These are phyloP conservation scores for Sporobolomyces phaffii DNA, from an alignment of 768 basidiomycete species.

Conservation along the genomic window DNA sequence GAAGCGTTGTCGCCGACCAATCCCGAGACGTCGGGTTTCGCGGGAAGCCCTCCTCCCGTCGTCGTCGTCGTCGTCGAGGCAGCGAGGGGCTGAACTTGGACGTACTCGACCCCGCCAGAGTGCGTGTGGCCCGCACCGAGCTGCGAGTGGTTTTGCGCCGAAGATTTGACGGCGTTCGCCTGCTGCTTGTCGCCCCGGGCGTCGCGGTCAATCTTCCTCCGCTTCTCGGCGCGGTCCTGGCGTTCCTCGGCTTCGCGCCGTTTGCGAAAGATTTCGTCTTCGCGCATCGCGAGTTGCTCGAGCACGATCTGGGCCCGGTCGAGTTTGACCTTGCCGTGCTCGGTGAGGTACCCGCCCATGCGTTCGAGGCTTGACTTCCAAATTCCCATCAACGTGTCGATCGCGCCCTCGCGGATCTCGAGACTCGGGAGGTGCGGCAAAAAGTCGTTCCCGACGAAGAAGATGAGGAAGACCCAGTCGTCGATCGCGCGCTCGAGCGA, in stretches of 20 bases:
- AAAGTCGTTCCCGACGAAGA: constrained; percentile 99
- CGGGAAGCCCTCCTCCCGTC: constrained; percentile 14
- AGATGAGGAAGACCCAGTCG: constrained; percentile 99
- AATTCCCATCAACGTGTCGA: constrained; percentile 90
- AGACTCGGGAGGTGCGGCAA: constrained; percentile 94
- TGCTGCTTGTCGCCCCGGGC: constrained; percentile 25
- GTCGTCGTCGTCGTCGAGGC: too few species aligned
- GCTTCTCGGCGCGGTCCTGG: constrained; percentile 83
- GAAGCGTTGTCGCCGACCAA: constrained; percentile 77
- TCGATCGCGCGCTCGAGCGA: constrained; percentile 94
- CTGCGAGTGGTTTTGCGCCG: constrained; percentile 31
- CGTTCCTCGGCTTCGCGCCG: constrained; percentile 93
- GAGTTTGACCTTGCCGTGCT: constrained; percentile 82
- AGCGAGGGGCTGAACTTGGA: constrained; percentile 29
- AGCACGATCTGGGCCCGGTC: constrained; percentile 85
- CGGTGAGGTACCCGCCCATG: constrained; percentile 96
- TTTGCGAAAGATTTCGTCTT: constrained; percentile 90
- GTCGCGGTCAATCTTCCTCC: constrained; percentile 51
- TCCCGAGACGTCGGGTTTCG: constrained; percentile 17
- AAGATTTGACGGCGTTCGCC: constrained; percentile 25
- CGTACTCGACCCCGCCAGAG: constrained; percentile 33
- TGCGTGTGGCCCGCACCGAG: constrained; percentile 22
- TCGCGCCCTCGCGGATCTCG: constrained; percentile 98
- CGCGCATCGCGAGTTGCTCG: constrained; percentile 84
- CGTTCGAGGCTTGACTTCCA: constrained; percentile 88